Conservation (phyloP, 345 rosid species). For the Carallia brachiata region DNA sequence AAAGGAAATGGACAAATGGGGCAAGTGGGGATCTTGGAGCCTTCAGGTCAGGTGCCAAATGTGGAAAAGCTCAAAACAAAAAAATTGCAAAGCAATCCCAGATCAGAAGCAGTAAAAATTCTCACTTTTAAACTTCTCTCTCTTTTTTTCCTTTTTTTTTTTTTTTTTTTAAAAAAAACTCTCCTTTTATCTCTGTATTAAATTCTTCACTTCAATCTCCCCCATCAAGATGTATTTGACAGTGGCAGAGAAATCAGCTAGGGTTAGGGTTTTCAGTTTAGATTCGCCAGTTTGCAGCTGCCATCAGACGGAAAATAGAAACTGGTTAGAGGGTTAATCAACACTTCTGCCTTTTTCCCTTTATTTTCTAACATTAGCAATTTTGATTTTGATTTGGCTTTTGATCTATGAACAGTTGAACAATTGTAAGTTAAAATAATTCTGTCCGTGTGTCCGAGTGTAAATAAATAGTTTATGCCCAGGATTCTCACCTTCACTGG, state of each 20-base stretch:
- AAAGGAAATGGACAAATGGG: slow-evolving; percentile 1
- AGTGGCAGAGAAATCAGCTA: not conserved
- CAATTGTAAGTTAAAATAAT: too few species aligned
- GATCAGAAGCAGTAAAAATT: not conserved
- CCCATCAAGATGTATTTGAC: not conserved
- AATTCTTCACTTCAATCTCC: not conserved
- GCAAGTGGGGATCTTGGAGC: slow-evolving; percentile 3
- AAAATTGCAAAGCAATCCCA: not conserved
- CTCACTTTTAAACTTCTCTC: not conserved
- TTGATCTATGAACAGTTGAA: too few species aligned
- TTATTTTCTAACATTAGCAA: not conserved
- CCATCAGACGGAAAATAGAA: too few species aligned
- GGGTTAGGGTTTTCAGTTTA: slow-evolving; percentile 13
- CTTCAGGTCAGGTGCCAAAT: too few species aligned
- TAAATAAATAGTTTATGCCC: too few species aligned
- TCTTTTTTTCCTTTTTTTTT: too few species aligned
- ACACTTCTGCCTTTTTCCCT: not conserved
- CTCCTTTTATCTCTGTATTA: not conserved
- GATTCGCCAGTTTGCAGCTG: not conserved
- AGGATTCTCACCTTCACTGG: too few species aligned
- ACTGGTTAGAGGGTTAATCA: not conserved
- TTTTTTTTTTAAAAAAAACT: too few species aligned
- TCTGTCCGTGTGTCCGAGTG: too few species aligned
- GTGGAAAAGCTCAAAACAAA: not conserved
- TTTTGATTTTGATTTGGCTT: not conserved